phyloP scores from a whole-genome alignment of 768 basidiomycete genomes.

The Lactifluus echinatus region DNA sequence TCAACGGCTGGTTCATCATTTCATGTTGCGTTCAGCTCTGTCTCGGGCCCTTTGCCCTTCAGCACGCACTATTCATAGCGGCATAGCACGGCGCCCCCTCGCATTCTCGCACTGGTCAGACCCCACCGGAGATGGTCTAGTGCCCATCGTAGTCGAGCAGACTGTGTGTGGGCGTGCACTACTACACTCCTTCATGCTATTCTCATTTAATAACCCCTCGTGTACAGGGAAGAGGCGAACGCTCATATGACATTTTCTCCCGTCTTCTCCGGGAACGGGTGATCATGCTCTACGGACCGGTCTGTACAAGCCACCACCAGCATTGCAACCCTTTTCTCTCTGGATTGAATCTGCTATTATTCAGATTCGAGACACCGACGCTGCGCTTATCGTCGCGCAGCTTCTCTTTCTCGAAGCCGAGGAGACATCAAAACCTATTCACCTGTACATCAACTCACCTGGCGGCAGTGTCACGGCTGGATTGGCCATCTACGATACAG shows the following conservation, averaged over 20 bases:
- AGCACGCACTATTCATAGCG: background rate
- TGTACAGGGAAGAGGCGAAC: constrained; percentile 68
- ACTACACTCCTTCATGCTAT: constrained; percentile 4
- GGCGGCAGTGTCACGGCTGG: constrained; percentile 96
- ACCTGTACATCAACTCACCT: constrained; percentile 94
- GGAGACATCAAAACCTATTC: constrained; percentile 89
- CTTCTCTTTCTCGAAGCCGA: constrained; percentile 94
- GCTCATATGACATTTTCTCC: constrained; percentile 95
- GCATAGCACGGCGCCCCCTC: constrained; percentile 36
- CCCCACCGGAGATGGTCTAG: constrained; percentile 48
- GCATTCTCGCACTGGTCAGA: constrained; percentile 33
- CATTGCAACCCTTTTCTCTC: background rate
- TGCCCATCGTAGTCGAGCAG: constrained; percentile 91
- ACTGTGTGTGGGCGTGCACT: constrained; percentile 42
- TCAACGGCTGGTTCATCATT: too few relatives aligned
- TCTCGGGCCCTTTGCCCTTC: constrained; percentile 1
- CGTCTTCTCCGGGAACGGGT: constrained; percentile 87
- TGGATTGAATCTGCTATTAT: background rate
- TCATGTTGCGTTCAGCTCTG: constrained; percentile 28
- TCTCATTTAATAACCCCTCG: background rate
- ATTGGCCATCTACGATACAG: constrained; percentile 95
- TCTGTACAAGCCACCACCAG: constrained; percentile 32
- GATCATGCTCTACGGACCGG: constrained; percentile 91
- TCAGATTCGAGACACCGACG: constrained; percentile 85
- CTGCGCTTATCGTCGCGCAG: constrained; percentile 84